Evolutionary conservation across 2,329 filamentous ascomycete genomes (phyloP), one percentile per base, ranked within the genome.

Genomic region (Colletotrichum noveboracense): DNA sequence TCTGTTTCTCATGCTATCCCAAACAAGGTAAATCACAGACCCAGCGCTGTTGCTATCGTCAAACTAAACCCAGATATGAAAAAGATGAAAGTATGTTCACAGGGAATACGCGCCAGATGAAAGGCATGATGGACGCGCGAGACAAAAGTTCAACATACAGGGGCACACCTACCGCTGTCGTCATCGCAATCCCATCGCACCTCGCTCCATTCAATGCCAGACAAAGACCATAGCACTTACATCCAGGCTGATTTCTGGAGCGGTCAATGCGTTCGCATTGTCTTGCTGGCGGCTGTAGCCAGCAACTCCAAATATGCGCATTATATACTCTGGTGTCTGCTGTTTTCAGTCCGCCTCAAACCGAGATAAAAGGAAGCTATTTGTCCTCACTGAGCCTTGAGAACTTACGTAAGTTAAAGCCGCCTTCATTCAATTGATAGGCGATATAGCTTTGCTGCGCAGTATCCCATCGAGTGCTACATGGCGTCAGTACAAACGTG

Each of bases 11-110:
- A 12, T 48, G 38, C 38, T 12, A 5, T 48, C 18, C 5, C 0
- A 0, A 48, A 48, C 9, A n/a, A n/a, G 18, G 18, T 5, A 0
- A 0, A 4, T 7, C 18, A 1, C 9, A 48, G 38, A 12, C 9
- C 0, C 1, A 2, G 18, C 18, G 9, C 38, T n/a, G 38, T 48
- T 12, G 9, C 38, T 0, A 1, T 48, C 2, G 2, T 12, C 3
- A 26, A 26, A 26, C 26, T 26, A 26, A 26, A 26, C 26, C 26
- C 26, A 26, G 26, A 26, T 26, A 26, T 26, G 26, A 26, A 26
- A 26, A 26, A 5, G 26, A 26, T 26, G 26, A 26, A 26, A 26
- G 26, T 26, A 26, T 26, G 26, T 26, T 6, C 26, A 26, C 26
- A 26, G 26, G 26, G 26, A 52, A 52, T 21, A 52, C n/a, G 6